Percentiles rank a stretch among this genome's conserved stretches.
Evolutionary conservation across 2,329 filamentous ascomycete species (phyloP).

Genomic region (Chrysosporium keratinophilum): DNA sequence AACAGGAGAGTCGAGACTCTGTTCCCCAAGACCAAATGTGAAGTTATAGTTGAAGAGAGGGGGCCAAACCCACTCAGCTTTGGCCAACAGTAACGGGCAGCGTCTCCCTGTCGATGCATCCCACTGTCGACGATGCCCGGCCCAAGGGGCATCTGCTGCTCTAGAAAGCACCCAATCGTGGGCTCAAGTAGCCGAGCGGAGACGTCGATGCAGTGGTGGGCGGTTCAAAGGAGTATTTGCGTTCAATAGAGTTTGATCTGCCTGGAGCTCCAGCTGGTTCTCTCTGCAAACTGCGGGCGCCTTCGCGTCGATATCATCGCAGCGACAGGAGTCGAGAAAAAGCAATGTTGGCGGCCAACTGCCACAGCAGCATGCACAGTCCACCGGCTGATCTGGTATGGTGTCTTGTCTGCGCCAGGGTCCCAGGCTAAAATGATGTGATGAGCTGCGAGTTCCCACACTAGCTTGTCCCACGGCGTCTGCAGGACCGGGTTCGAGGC

Average conservation of each 20-base stretch:
- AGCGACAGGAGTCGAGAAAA: not conserved
- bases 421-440: slow-evolving; percentile 8
- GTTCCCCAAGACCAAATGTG: too few relatives aligned
- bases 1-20: not conserved
- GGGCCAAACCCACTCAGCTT: not conserved
- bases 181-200: slow-evolving; percentile 7
- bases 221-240: not conserved
- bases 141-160: slow-evolving; percentile 1
- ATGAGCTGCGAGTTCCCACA: slow-evolving; percentile 13
- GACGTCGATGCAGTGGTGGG: not conserved
- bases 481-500: slow-evolving; percentile 1
- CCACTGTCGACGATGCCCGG: not conserved
- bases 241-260: slow-evolving; percentile 3
- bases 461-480: slow-evolving; percentile 12
- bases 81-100: not conserved
- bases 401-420: not conserved
- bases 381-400: not conserved
- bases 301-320: not conserved
- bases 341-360: not conserved
- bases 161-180: slow-evolving; percentile 3
- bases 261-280: not conserved
- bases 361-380: not conserved
- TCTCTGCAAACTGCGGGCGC: not conserved
- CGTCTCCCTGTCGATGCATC: slow-evolving; percentile 2
- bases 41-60: not conserved